phyloP scores from a whole-genome alignment of 2,329 filamentous ascomycete species.

The Mycosphaerella sp. region DNA sequence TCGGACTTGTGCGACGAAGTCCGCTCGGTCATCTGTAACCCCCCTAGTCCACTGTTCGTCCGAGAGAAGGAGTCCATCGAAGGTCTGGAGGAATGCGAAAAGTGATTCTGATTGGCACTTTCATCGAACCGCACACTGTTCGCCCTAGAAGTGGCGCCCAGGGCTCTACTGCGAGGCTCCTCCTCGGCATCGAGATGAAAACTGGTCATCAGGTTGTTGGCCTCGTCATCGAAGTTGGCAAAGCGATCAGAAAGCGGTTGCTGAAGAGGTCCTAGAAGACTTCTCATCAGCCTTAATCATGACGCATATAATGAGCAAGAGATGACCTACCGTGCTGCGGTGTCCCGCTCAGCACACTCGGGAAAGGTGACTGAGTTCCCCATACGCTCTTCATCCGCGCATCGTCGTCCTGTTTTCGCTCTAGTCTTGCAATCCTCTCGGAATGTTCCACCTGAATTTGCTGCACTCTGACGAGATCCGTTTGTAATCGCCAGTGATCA shows the following conservation, averaged over 20 bases:
- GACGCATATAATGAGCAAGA: neutral
- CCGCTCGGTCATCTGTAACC: slow-evolving; percentile 78
- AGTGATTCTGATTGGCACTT: slow-evolving; percentile 84
- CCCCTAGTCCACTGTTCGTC: slow-evolving; percentile 62
- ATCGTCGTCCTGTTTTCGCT: slow-evolving; percentile 58
- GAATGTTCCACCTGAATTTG: slow-evolving; percentile 55
- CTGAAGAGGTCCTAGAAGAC: slow-evolving; percentile 62
- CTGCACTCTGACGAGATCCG: slow-evolving; percentile 56
- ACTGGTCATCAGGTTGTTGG: slow-evolving; percentile 70
- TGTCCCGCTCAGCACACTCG: slow-evolving; percentile 73
- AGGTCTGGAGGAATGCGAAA: slow-evolving; percentile 74
- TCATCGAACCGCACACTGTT: slow-evolving; percentile 98
- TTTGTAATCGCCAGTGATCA: slow-evolving; percentile 60
- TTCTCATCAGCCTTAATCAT: neutral
- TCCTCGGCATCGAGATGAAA: slow-evolving; percentile 84
- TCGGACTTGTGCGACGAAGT: slow-evolving; percentile 94
- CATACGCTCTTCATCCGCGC: slow-evolving; percentile 74
- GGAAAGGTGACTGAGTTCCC: slow-evolving; percentile 78
- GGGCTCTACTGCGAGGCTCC: slow-evolving; percentile 56
- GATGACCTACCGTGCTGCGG: slow-evolving; percentile 72
- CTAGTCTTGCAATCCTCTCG: slow-evolving; percentile 55
- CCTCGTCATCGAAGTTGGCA: slow-evolving; percentile 82
- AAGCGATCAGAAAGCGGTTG: slow-evolving; percentile 79
- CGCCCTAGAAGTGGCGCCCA: slow-evolving; percentile 82
- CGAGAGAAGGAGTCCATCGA: slow-evolving; percentile 77